Evolutionary conservation across 2,329 filamentous ascomycete species (phyloP).

Genomic region (Metarhizium robertsii): DNA sequence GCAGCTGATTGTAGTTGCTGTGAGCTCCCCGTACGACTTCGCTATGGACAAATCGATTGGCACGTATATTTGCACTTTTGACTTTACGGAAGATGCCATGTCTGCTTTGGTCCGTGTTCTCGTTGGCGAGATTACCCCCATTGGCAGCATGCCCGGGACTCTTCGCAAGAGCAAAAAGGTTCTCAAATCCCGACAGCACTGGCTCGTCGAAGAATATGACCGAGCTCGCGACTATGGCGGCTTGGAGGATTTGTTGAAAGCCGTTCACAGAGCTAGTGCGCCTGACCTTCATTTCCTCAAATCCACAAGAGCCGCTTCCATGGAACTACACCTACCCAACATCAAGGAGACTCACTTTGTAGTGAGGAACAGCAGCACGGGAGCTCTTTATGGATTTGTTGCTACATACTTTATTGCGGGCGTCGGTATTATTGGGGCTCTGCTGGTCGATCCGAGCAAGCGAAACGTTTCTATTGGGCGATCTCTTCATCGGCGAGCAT

Average conservation of each 20-base stretch:
- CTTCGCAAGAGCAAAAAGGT: constrained; percentile 81
- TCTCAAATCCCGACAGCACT: constrained; percentile 83
- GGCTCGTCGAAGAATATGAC: constrained; percentile 87
- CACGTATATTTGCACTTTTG: constrained; percentile 91
- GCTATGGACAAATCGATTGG: constrained; percentile 84
- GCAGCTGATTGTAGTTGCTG: constrained; percentile 80
- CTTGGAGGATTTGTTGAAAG: constrained; percentile 65
- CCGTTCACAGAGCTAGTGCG: constrained; percentile 56
- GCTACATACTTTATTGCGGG: constrained; percentile 72
- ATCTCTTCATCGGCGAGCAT: constrained; percentile 77
- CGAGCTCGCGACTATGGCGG: constrained; percentile 65
- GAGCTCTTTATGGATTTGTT: constrained; percentile 84
- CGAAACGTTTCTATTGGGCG: constrained; percentile 85
- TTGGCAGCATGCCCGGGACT: constrained; percentile 58
- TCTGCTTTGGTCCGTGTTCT: constrained; percentile 74
- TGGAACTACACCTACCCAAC: constrained; percentile 61
- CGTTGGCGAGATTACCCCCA: constrained; percentile 61
- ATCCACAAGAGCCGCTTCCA: constrained; percentile 62
- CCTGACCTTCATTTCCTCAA: constrained; percentile 61
- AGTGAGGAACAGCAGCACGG: constrained; percentile 86
- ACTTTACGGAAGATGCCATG: constrained; percentile 90
- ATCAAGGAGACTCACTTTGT: constrained; percentile 82
- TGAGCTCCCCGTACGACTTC: constrained; percentile 95
- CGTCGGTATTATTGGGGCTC: constrained; percentile 68
- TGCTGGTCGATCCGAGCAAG: constrained; percentile 84